Percentiles rank a stretch among this genome's conserved stretches.
phyloP scores from a whole-genome alignment of 805 yeast genomes.

The Zygosaccharomyces kombuchaensis region DNA sequence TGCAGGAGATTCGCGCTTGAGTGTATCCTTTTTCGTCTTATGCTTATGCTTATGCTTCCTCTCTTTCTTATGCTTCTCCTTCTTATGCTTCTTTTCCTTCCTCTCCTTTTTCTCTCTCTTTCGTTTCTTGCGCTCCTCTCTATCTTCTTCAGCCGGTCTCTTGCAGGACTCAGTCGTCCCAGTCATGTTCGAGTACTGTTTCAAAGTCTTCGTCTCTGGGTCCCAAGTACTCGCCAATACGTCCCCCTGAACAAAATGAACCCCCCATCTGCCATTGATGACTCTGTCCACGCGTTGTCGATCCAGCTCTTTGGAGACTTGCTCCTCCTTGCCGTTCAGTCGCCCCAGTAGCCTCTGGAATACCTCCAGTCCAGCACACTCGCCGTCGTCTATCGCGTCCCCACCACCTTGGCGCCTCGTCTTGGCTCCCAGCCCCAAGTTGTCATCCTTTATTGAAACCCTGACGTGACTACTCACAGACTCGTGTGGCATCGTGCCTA shows the following conservation, averaged over 20 bases:
- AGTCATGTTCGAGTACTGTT: conserved; percentile 20
- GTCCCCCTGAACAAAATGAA: conserved; percentile 82
- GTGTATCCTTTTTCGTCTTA: conserved; percentile 31
- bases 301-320: conserved; percentile 60
- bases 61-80: conserved; percentile 25
- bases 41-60: conserved; percentile 28
- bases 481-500: conserved; percentile 53
- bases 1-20: conserved; percentile 25
- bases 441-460: conserved; percentile 77
- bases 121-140: conserved; percentile 28
- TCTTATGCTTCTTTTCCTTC: conserved; percentile 8
- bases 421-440: conserved; percentile 84
- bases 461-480: conserved; percentile 75
- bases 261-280: conserved; percentile 83
- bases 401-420: conserved; percentile 51
- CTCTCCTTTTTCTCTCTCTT: conserved; percentile 21
- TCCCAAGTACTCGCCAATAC: conserved; percentile 82
- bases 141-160: conserved; percentile 31
- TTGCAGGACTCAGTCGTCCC: conserved; percentile 22
- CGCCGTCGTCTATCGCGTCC: conserved; percentile 71
- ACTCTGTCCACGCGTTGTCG: conserved; percentile 63
- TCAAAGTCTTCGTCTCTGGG: conserved; percentile 43
- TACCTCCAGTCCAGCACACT: conserved; percentile 86
- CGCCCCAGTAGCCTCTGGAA: conserved; percentile 88
- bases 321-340: conserved; percentile 79